Evolutionary conservation across 2,329 filamentous ascomycete genomes (phyloP), one percentile per base, ranked within the genome.

Genomic region (Curvularia verruculosa): DNA sequence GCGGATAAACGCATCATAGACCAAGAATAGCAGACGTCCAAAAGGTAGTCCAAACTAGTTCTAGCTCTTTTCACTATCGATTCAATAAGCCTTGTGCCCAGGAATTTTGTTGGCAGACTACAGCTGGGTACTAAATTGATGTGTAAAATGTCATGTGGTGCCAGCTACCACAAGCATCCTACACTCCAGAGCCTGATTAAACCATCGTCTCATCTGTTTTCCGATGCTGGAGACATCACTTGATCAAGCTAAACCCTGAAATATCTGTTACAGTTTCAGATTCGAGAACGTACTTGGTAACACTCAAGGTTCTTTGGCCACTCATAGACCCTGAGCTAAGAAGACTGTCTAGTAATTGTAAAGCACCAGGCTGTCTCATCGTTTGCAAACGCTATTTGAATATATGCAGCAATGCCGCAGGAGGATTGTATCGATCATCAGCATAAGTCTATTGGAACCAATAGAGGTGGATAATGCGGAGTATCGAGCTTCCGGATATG

Each of bases 401-500:
- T 10, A 26, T 3, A 12, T 13, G 21, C 29, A 36, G 15, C 12
- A 48, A 19, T 24, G 21, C 8, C 2, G 19, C 36, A 45, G 13
- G 36, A 43, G 12, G 9, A 28, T 19, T 29, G 24, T 48, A 49
- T 36, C 43, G 34, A 48, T 52, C 49, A 15, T 37, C n/a, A 13
- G 10, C 7, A 3, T 15, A 18, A 26, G 49, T n/a, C 34, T n/a
- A 9, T 8, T 36, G 13, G 12, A 8, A 36, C 15, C 13, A 36
- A 18, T 36, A 36, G 34, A 10, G 37, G n/a, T 49, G 49, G 56
- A 18, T 24, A 48, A 63, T 52, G 49, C 43, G 23, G 37, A 60
- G 26, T 58, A 36, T 44, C 37, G 39, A 36, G 36, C 26, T 43
- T 59, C 44, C 31, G 45, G 57, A 65, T 68, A 57, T 64, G 68